Percentiles rank a stretch among this genome's conserved stretches.
These are phyloP conservation scores for Annona squamosa DNA, from an alignment of 164 flowering plant genomes.

Conservation along the genomic window DNA sequence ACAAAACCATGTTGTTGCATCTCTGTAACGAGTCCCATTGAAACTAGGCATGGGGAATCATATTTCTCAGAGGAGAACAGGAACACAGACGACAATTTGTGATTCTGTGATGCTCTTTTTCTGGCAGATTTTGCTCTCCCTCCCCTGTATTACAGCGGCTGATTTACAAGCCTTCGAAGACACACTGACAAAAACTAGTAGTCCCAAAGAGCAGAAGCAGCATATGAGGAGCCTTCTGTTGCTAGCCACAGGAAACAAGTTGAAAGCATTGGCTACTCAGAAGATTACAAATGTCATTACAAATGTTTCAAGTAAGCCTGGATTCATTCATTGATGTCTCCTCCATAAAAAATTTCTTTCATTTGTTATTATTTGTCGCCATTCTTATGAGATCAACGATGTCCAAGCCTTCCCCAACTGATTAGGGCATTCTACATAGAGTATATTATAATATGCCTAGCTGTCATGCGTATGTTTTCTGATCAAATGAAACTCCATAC, in stretches of 20 bases:
- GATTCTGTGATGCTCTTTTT: constrained; percentile 8
- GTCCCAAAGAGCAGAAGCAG: constrained; percentile 92
- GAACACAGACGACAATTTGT: not conserved
- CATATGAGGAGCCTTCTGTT: constrained; percentile 81
- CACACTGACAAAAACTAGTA: constrained; percentile 69
- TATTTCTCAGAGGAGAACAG: not conserved
- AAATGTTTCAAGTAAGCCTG: constrained; percentile 67
- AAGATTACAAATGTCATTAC: constrained; percentile 78
- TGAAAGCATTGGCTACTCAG: constrained; percentile 84
- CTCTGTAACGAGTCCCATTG: not conserved
- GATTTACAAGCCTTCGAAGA: constrained; percentile 85
- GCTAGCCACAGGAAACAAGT: constrained; percentile 73
- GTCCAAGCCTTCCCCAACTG: too few species aligned
- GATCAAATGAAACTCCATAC: too few species aligned
- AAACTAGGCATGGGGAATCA: not conserved
- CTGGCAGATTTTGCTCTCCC: constrained; percentile 72
- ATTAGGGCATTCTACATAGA: too few species aligned
- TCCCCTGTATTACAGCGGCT: constrained; percentile 58
- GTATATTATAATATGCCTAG: too few species aligned
- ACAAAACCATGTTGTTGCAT: not conserved
- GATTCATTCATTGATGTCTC: too few species aligned
- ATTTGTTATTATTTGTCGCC: too few species aligned
- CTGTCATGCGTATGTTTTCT: too few species aligned
- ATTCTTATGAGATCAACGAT: too few species aligned
- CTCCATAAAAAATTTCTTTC: too few species aligned